Evolutionary conservation across 768 basidiomycete genomes (phyloP), one percentile per base, ranked within the genome.

Genomic region (Boletus sensibilis): DNA sequence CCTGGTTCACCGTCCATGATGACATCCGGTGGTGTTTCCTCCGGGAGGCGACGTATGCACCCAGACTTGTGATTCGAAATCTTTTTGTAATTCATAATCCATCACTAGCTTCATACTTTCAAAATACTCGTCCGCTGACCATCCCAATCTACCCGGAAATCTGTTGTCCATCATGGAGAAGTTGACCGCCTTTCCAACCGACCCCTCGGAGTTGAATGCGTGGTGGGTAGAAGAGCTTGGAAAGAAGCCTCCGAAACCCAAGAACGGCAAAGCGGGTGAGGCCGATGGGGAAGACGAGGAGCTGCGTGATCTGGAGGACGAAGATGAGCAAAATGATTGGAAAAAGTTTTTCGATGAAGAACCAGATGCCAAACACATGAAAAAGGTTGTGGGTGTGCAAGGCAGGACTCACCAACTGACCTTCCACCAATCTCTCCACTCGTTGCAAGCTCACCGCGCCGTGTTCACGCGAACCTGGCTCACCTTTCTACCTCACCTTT

Each of bases 11-110:
- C 60, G 82, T 88, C 13, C 67, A 90, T 67, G 89, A 92, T 64
- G 93, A 96, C 64, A 75, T 95, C 33, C 82, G 93, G 56, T 95
- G 90, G 90, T 91, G 89, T 75, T 94, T 93, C 75, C 79, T 96
- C 34, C 81, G 88, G 41, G 90, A 94, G 65, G 78, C 88, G 52
- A 82, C 78, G 92, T 89, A 70, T 56, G 82, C 34, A 20, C 23
- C 51, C n/a, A 21, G 45, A 18, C 20, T 54, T 38, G 40, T 42
- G 40, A 47, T 43, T 31, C 11, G 5, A 33, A 29, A 4, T 23
- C 20, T 25, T 12, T 53, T 37, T 60, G 35, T 57, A 46, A 42
- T 23, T 56, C 10, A 53, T 25, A 12, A 20, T 40, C 23, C 5
- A 54, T 53, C 10, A 11, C 29, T 48, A 73, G 59, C 39, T 64